Percentiles rank a stretch among this genome's conserved stretches.
Evolutionary conservation across 2,329 filamentous ascomycete species (phyloP).

Genomic region (Colletotrichum karsti): DNA sequence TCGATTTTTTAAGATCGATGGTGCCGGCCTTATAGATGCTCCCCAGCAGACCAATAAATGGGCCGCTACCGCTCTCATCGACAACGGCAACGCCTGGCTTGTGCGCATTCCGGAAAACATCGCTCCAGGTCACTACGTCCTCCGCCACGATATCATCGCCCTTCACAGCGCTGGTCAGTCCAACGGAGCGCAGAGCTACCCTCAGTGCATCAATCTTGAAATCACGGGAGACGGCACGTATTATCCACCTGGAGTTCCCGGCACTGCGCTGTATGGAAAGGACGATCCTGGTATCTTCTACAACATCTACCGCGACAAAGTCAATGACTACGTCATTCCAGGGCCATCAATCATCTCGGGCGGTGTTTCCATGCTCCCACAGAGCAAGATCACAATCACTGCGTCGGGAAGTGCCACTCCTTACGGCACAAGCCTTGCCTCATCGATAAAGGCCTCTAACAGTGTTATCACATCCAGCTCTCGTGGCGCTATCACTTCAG

Average conservation of each 20-base stretch:
- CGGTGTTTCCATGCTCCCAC: conserved; percentile 30
- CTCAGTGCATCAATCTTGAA: conserved; percentile 64
- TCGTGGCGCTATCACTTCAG: too few species aligned
- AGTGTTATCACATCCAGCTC: neutral
- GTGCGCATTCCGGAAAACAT: conserved; percentile 57
- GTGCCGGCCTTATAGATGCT: conserved; percentile 41
- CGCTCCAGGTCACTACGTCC: conserved; percentile 60
- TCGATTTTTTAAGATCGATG: conserved; percentile 57
- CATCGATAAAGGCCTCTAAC: neutral
- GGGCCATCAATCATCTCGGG: conserved; percentile 39
- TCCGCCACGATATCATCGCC: conserved; percentile 64
- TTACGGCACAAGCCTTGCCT: neutral
- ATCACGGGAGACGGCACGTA: conserved; percentile 60
- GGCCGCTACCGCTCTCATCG: conserved; percentile 53
- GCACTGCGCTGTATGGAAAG: conserved; percentile 60
- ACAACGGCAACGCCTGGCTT: conserved; percentile 60
- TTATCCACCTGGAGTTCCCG: conserved; percentile 53
- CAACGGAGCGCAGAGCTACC: conserved; percentile 57
- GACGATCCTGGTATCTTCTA: conserved; percentile 62
- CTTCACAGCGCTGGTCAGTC: conserved; percentile 55
- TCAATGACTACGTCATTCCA: conserved; percentile 34
- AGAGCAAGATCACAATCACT: conserved; percentile 29
- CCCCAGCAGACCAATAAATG: conserved; percentile 44
- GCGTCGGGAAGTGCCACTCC: conserved; percentile 30
- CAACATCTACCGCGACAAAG: conserved; percentile 57